A percentile compares a stretch with the other conserved stretches of the same genome.
Evolutionary conservation across 2,329 filamentous ascomycete species (phyloP).

Genomic region (Diaporthe ilicicola): DNA sequence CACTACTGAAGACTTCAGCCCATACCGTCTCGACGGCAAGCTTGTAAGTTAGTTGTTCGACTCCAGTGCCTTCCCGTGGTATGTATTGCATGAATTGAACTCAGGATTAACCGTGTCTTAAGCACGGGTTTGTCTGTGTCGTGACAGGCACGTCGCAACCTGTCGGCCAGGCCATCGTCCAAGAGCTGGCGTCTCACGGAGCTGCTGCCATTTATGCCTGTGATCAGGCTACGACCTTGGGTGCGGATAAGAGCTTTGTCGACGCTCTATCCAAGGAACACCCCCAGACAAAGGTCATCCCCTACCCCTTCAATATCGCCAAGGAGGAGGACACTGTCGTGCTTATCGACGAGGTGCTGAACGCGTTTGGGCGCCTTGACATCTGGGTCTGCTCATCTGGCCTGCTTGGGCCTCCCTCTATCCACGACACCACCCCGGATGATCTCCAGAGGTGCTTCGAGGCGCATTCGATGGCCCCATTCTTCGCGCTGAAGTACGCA

Average conservation of each 20-base stretch:
- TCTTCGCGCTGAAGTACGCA: constrained; percentile 72
- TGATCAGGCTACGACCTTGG: constrained; percentile 51
- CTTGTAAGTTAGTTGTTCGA: constrained; percentile 51
- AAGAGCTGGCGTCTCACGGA: constrained; percentile 71
- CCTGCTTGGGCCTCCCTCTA: constrained; percentile 64
- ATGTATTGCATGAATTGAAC: not conserved
- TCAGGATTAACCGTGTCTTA: constrained; percentile 16
- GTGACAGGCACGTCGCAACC: constrained; percentile 70
- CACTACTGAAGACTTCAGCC: constrained; percentile 59
- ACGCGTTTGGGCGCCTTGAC: constrained; percentile 66
- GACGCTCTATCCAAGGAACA: constrained; percentile 50
- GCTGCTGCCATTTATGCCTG: constrained; percentile 71
- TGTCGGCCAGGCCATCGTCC: constrained; percentile 66
- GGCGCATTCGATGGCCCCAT: constrained; percentile 67
- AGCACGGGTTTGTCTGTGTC: constrained; percentile 72
- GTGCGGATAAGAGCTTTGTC: constrained; percentile 50
- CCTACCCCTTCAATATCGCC: constrained; percentile 66
- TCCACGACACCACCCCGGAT: constrained; percentile 62
- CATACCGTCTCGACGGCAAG: constrained; percentile 66
- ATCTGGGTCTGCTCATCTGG: constrained; percentile 68
- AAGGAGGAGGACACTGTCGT: constrained; percentile 67
- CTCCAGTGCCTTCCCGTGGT: not conserved
- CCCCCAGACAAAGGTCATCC: constrained; percentile 68
- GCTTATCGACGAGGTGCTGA: constrained; percentile 70
- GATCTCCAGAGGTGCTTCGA: constrained; percentile 67